These are phyloP conservation scores for Lizonia empirigonia DNA, from an alignment of 2,329 filamentous ascomycete species.

Conservation along the genomic window DNA sequence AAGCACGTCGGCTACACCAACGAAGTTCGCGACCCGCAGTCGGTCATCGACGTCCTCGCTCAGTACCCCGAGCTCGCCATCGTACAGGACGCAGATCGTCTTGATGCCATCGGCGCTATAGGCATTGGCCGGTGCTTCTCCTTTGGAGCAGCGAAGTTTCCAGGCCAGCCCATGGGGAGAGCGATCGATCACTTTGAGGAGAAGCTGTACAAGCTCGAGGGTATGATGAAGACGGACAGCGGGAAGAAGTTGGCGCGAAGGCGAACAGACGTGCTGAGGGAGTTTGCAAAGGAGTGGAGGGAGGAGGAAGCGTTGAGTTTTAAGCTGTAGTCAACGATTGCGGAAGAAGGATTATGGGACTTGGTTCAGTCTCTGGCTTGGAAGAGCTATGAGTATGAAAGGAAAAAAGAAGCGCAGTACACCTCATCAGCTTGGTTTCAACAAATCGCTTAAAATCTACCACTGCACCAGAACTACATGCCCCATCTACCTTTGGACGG, in stretches of 20 bases:
- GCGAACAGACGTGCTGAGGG: constrained; percentile 21
- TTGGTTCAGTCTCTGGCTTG: no score
- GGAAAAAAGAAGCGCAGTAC: neutral
- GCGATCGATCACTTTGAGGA: constrained; percentile 46
- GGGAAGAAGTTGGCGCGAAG: constrained; percentile 29
- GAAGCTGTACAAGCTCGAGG: constrained; percentile 41
- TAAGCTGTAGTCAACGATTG: constrained; percentile 10
- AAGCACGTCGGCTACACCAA: constrained; percentile 77
- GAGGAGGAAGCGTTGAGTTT: constrained; percentile 24
- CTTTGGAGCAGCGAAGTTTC: constrained; percentile 64
- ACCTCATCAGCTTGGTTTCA: neutral
- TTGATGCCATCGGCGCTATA: constrained; percentile 89
- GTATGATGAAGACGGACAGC: constrained; percentile 45
- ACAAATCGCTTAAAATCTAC: neutral
- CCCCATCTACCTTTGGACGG: no score
- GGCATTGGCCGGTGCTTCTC: constrained; percentile 81
- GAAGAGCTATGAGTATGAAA: no score
- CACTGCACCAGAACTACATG: no score
- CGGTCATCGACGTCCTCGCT: constrained; percentile 66
- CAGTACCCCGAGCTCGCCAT: constrained; percentile 76
- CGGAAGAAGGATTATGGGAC: neutral
- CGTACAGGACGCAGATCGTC: constrained; percentile 88
- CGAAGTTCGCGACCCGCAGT: constrained; percentile 69
- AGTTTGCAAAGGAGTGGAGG: constrained; percentile 25
- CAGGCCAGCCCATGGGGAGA: constrained; percentile 30